Conservation (phyloP, 2,329 filamentous ascomycete genomes). For the Botrytis fragariae region DNA sequence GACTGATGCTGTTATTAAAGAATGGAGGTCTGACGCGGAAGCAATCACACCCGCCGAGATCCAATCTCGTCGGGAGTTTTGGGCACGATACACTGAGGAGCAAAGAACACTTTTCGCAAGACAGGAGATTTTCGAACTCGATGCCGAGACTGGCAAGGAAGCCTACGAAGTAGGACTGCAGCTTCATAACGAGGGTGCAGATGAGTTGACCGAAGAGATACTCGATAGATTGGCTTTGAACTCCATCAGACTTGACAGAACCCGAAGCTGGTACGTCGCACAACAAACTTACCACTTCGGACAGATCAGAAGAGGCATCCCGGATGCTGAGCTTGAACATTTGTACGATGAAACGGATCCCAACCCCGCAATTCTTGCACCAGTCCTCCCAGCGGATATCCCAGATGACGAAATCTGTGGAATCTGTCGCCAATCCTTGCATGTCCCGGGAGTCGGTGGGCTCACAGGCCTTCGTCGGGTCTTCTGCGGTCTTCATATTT, state of each 20-base stretch:
- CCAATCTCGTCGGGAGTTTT: background rate
- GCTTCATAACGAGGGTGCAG: background rate
- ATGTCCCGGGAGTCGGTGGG: background rate
- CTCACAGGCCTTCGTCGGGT: background rate
- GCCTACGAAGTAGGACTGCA: no score
- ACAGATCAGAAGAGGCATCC: background rate
- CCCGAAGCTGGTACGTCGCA: background rate
- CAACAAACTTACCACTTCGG: background rate
- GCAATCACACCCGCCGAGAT: background rate
- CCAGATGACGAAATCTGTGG: background rate
- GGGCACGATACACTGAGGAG: background rate
- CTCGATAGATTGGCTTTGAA: background rate
- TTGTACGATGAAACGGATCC: background rate
- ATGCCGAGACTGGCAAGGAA: background rate
- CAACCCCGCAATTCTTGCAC: background rate
- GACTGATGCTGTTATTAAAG: no score
- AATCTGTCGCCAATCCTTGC: background rate
- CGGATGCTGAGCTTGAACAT: background rate
- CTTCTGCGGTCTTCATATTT: background rate
- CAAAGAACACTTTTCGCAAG: background rate
- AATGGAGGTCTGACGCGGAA: background rate
- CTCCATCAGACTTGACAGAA: background rate
- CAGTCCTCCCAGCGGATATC: background rate
- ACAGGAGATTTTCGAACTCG: background rate
- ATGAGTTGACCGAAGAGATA: background rate